Evolutionary conservation across 2,329 filamentous ascomycete species (phyloP), one percentile per base, ranked within the genome.

Genomic region (Geosmithia flava): DNA sequence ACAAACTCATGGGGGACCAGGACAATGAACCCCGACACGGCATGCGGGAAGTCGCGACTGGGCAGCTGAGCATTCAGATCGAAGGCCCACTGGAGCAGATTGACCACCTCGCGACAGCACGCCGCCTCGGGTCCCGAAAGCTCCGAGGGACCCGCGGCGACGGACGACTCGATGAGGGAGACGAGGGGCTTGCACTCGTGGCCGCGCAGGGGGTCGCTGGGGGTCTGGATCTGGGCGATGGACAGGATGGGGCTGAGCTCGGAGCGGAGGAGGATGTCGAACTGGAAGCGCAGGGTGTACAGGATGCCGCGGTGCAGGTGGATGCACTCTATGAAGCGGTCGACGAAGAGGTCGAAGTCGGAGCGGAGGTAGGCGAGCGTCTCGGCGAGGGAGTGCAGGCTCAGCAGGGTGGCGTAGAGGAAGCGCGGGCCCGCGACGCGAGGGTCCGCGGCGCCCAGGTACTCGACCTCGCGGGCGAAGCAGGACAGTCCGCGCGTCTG

Each of bases 351-450:
- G 33, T 65, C 59, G 39, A 74, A 69, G 42, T 63, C 48, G 8
- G 50, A 54, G 16, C 60, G 61, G 41, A 69, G 62, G 47, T 66
- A 56, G 2, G 56, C 53, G 2, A 75, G 59, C 2, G 67, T 67
- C 48, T 78, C 72, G 53, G 67, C 71, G 3, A 78, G 62, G 40
- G 68, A 64, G 47, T 76, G 71, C 7, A 74, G 60, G 41, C 70
- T 68, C 1, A 73, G 54, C 5, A 67, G 50, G 17, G 62, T 58
- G 5, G 69, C 65, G 55, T 73, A 74, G n/a, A 73, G 55, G 48
- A 72, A 69, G 15, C 67, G 61, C 1, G 68, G 63, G 19, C 70
- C 55, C 40, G 60, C 64, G 45, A 59, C 60, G 33, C 51, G 50
- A 45, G 44, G 51, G 8, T 62, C 58, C 19, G 62, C 58, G 3